Percentiles rank a stretch among this genome's conserved stretches.
These are phyloP conservation scores for Tetrahymena thermophila DNA, from an alignment of 73 alveolate genomes.

Conservation along the genomic window DNA sequence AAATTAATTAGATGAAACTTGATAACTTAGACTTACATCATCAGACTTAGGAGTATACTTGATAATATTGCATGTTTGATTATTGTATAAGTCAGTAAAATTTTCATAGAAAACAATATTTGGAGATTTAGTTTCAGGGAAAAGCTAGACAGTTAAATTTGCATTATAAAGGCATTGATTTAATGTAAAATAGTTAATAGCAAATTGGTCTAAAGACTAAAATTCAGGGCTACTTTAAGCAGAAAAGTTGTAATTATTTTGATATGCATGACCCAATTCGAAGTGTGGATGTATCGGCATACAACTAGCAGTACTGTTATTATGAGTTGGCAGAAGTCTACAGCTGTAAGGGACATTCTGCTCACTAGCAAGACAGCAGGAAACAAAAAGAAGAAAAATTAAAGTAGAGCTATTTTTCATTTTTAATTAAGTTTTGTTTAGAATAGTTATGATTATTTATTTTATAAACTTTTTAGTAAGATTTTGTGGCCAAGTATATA, in stretches of 20 bases:
- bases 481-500: too few relatives aligned
- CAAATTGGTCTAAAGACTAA: not conserved
- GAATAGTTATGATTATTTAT: too few relatives aligned
- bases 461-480: too few relatives aligned
- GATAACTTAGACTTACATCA: not conserved
- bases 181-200: not conserved
- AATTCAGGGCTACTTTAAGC: not conserved
- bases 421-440: too few relatives aligned
- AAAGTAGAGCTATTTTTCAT: too few relatives aligned
- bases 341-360: too few relatives aligned
- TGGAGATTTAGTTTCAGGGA: not conserved
- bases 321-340: too few relatives aligned
- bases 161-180: not conserved
- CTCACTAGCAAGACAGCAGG: too few relatives aligned
- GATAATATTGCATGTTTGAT: not conserved
- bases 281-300: not conserved
- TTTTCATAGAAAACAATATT: not conserved
- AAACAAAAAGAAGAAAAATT: too few relatives aligned
- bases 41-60: not conserved
- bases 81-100: not conserved
- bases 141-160: not conserved
- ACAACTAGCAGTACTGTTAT: not conserved
- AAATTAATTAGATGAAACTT: not conserved
- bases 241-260: not conserved
- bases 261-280: not conserved